Evolutionary conservation across 208 protist species (phyloP).

Genomic region (Vickermania ingenoplastis): DNA sequence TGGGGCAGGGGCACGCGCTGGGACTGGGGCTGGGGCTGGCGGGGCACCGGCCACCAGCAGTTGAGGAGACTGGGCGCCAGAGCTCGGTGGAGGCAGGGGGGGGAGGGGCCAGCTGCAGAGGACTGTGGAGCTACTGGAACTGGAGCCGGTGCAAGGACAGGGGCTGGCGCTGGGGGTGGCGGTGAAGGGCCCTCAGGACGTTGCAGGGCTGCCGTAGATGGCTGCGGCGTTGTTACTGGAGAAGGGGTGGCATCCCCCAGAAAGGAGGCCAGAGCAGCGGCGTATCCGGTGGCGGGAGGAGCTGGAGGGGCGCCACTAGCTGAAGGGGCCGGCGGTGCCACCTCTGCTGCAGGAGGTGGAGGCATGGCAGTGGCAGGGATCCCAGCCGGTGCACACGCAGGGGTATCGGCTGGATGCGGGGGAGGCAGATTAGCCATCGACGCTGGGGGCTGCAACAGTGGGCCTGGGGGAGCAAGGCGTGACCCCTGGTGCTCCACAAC

Average conservation of each 20-base stretch:
- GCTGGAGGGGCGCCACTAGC: not conserved
- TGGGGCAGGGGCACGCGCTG: not conserved
- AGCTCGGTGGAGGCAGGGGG: too few relatives aligned
- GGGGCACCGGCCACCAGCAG: too few relatives aligned
- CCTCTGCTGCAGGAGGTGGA: not conserved
- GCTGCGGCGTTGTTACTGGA: not conserved
- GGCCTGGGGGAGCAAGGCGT: too few relatives aligned
- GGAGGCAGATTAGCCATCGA: too few relatives aligned
- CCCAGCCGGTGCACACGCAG: too few relatives aligned
- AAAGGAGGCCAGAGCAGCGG: not conserved
- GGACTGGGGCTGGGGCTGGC: not conserved
- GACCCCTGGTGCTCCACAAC: too few relatives aligned
- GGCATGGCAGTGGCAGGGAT: too few relatives aligned
- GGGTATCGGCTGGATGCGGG: too few relatives aligned
- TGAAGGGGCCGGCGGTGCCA: slow-evolving; percentile 1
- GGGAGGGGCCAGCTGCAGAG: too few relatives aligned
- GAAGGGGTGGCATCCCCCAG: not conserved
- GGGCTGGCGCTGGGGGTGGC: not conserved
- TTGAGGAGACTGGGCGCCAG: too few relatives aligned
- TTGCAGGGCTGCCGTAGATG: not conserved
- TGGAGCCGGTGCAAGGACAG: slow-evolving; percentile 2
- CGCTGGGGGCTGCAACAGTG: too few relatives aligned
- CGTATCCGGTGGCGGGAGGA: not conserved
- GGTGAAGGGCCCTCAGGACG: too few relatives aligned
- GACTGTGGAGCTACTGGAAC: not conserved